Conservation (phyloP, 225 moss, liverwort and hornwort species). For the Antitrichia curtipendula region DNA sequence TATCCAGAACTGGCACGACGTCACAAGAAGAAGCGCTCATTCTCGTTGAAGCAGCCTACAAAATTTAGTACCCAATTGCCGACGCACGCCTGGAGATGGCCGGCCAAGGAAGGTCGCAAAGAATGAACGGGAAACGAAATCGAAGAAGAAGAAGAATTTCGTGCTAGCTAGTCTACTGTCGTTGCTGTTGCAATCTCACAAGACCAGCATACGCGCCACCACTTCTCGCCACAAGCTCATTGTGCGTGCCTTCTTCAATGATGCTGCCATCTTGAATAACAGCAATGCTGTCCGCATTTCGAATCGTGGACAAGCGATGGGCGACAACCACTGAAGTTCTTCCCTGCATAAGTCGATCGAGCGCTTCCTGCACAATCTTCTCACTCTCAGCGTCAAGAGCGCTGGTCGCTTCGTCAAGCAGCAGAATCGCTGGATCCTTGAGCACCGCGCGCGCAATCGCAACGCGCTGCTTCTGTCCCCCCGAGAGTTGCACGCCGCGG, state of each 20-base stretch:
- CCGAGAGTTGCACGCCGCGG: constrained; percentile 34
- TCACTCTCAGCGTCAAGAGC: constrained; percentile 42
- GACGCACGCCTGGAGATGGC: background rate
- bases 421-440: constrained; percentile 37
- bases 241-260: constrained; percentile 71
- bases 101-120: background rate
- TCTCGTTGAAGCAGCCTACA: background rate
- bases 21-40: background rate
- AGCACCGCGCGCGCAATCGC: constrained; percentile 42
- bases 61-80: background rate
- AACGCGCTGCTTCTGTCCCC: constrained; percentile 40
- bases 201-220: constrained; percentile 49
- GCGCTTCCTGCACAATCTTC: constrained; percentile 40
- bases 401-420: constrained; percentile 39
- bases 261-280: constrained; percentile 79
- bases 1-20: background rate
- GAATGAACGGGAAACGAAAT: background rate
- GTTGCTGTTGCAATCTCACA: constrained; percentile 48
- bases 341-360: constrained; percentile 38
- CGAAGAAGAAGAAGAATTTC: background rate
- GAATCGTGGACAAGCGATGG: constrained; percentile 73
- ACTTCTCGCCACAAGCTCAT: constrained; percentile 27
- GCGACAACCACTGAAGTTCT: constrained; percentile 60
- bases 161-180: background rate
- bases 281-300: constrained; percentile 74